Evolutionary conservation across 495 filamentous ascomycete species (phyloP).

Genomic region (Filosporella fistucella): DNA sequence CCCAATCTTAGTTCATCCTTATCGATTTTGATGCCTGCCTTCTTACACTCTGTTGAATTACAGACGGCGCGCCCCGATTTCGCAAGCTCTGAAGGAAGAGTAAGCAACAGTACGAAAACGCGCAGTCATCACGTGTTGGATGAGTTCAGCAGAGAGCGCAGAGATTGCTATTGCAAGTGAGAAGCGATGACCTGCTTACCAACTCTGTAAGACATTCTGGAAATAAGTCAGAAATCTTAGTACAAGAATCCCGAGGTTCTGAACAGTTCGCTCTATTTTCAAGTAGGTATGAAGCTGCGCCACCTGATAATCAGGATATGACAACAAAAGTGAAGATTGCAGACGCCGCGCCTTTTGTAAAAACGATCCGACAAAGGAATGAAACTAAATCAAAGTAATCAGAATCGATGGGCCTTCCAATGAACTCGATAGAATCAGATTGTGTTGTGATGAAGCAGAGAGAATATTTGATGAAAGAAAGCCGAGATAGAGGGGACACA

Average conservation of each 20-base stretch:
- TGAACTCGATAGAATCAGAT: background rate
- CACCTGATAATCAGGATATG: background rate
- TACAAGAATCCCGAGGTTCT: background rate
- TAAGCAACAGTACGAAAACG: too few relatives aligned
- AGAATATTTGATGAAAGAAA: background rate
- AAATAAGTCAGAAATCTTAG: background rate
- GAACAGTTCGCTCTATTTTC: background rate
- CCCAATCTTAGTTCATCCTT: slow-evolving; percentile 65
- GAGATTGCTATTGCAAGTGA: background rate
- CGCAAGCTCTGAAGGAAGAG: slow-evolving; percentile 18
- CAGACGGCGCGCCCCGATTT: slow-evolving; percentile 18
- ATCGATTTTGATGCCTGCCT: slow-evolving; percentile 45
- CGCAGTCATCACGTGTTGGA: background rate
- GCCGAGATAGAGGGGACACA: background rate
- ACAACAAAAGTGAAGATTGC: background rate
- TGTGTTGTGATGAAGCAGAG: background rate
- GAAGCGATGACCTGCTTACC: too few relatives aligned
- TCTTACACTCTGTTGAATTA: slow-evolving; percentile 19
- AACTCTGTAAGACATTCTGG: slow-evolving; percentile 23
- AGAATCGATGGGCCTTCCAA: background rate
- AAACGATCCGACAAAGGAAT: background rate
- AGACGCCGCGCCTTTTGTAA: background rate
- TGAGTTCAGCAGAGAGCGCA: background rate
- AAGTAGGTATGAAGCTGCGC: background rate
- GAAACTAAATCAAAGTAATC: background rate